These are phyloP conservation scores for Syzygium grande DNA, from an alignment of 345 rosid genomes.

Conservation along the genomic window DNA sequence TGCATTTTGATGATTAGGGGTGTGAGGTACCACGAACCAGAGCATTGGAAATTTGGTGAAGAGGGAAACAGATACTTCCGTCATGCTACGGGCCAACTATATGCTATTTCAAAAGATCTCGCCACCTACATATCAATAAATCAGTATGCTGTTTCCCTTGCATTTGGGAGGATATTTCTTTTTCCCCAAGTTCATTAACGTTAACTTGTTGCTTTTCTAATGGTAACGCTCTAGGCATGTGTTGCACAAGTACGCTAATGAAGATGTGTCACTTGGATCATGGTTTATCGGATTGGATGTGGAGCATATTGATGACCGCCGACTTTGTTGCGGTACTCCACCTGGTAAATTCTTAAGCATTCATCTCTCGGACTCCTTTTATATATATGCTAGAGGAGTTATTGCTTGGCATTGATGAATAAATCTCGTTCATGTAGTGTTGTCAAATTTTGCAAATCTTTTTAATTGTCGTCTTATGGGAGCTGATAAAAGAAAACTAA, in stretches of 20 bases:
- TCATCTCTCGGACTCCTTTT: background rate
- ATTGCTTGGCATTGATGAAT: background rate
- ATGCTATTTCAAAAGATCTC: conserved; percentile 77
- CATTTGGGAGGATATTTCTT: background rate
- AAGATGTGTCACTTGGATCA: conserved; percentile 93
- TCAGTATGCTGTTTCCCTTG: conserved; percentile 43
- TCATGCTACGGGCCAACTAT: conserved; percentile 97
- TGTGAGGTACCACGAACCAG: conserved; percentile 95
- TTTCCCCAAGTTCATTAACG: background rate
- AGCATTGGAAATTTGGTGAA: conserved; percentile 96
- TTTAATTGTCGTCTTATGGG: background rate
- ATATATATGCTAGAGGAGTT: background rate
- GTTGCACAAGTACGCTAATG: conserved; percentile 81
- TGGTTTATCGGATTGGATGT: conserved; percentile 97
- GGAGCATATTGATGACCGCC: conserved; percentile 92
- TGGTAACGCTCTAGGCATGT: conserved; percentile 47
- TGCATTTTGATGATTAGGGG: conserved; percentile 36
- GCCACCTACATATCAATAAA: conserved; percentile 85
- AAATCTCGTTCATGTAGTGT: background rate
- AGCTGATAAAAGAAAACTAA: background rate
- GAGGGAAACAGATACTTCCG: conserved; percentile 95
- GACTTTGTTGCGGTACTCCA: conserved; percentile 95
- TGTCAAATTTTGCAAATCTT: background rate
- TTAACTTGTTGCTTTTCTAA: conserved; percentile 4
- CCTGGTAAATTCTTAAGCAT: conserved; percentile 46